These are phyloP conservation scores for Arachnopeziza araneosa DNA, from an alignment of 2,329 filamentous ascomycete genomes.

Conservation along the genomic window DNA sequence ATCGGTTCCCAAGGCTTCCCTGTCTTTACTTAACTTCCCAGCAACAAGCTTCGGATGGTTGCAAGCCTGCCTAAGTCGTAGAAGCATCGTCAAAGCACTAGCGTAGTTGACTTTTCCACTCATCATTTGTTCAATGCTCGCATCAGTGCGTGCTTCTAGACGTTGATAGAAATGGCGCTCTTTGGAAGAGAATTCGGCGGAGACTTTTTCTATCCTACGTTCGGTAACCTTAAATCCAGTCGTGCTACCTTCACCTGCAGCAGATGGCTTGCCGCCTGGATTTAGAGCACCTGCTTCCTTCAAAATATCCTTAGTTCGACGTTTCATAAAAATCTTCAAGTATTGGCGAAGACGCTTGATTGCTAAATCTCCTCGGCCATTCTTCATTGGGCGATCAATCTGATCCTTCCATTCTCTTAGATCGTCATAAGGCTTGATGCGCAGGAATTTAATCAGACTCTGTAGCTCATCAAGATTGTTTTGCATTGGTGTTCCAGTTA, in stretches of 20 bases:
- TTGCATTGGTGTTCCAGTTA: slow-evolving; percentile 95
- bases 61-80: slow-evolving; percentile 86
- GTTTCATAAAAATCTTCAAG: slow-evolving; percentile 93
- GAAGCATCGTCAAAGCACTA: slow-evolving; percentile 84
- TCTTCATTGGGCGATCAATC: slow-evolving; percentile 85
- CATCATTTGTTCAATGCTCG: slow-evolving; percentile 86
- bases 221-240: slow-evolving; percentile 86
- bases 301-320: slow-evolving; percentile 95
- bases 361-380: slow-evolving; percentile 80
- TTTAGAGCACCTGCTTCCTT: slow-evolving; percentile 80
- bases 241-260: slow-evolving; percentile 41
- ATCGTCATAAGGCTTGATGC: slow-evolving; percentile 87
- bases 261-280: slow-evolving; percentile 60
- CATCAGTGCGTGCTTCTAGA: slow-evolving; percentile 77
- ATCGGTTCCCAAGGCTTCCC: slow-evolving; percentile 71
- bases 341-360: slow-evolving; percentile 81
- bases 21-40: slow-evolving; percentile 79
- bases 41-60: slow-evolving; percentile 89
- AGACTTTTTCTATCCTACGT: slow-evolving; percentile 77
- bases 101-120: slow-evolving; percentile 80
- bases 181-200: slow-evolving; percentile 69
- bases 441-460: slow-evolving; percentile 85
- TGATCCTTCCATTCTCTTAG: slow-evolving; percentile 83
- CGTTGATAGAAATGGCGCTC: slow-evolving; percentile 84
- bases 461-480: slow-evolving; percentile 97